Conservation (phyloP, 2,329 filamentous ascomycete genomes). For the Dothideomycetes sp. region DNA sequence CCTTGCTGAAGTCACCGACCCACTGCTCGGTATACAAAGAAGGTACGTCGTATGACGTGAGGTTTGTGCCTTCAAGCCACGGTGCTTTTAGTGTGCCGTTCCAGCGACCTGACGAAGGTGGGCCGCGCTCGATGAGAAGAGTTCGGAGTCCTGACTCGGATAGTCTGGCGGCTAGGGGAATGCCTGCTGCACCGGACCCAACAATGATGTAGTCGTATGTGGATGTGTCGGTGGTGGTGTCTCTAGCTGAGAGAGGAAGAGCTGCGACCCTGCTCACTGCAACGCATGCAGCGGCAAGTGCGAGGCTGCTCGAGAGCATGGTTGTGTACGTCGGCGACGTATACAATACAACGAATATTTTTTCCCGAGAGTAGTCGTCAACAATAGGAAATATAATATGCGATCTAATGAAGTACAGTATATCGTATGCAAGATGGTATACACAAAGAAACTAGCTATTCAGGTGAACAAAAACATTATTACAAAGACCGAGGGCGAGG, state of each 20-base stretch:
- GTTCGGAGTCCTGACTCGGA: conserved; percentile 5
- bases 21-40: conserved; percentile 5
- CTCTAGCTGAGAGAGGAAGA: conserved; percentile 1
- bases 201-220: conserved; percentile 8
- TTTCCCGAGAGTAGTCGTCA: too few species aligned
- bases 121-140: conserved; percentile 5
- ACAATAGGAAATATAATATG: too few species aligned
- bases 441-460: too few species aligned
- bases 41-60: conserved; percentile 7
- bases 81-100: conserved; percentile 1
- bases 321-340: too few species aligned
- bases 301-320: not conserved
- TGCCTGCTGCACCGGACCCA: conserved; percentile 4
- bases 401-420: too few species aligned
- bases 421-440: too few species aligned
- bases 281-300: too few species aligned
- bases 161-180: conserved; percentile 7
- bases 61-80: conserved; percentile 3
- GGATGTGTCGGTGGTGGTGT: conserved; percentile 1
- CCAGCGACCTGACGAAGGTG: conserved; percentile 4
- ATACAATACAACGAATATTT: too few species aligned
- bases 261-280: not conserved
- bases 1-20: conserved; percentile 7
- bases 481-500: too few species aligned
- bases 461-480: too few species aligned